These are phyloP conservation scores for Lentinula boryana DNA, from an alignment of 768 basidiomycete species.

Conservation along the genomic window DNA sequence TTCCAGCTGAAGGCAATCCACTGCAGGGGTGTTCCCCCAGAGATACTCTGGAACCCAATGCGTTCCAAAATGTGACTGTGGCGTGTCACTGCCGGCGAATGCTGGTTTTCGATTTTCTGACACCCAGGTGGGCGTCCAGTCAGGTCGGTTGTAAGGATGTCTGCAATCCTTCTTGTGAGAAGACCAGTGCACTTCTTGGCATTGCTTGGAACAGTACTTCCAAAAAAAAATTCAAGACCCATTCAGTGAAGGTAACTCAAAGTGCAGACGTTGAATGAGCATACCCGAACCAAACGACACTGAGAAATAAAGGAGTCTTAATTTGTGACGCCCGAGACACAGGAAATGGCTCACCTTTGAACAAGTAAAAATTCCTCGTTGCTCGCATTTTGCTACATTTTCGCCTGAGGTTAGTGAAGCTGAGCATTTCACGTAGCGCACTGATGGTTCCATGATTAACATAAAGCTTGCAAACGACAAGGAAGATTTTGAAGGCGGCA, in stretches of 20 bases:
- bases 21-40: conserved; percentile 28
- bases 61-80: background rate
- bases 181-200: conserved; percentile 35
- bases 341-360: background rate
- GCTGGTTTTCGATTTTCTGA: conserved; percentile 14
- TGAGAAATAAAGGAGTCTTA: background rate
- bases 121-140: conserved; percentile 20
- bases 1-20: conserved; percentile 21
- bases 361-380: background rate
- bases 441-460: background rate
- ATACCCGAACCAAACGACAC: background rate
- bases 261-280: background rate
- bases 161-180: conserved; percentile 30
- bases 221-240: background rate
- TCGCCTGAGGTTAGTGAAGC: background rate
- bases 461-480: background rate
- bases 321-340: background rate
- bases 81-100: conserved; percentile 9
- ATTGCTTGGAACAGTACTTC: conserved; percentile 40
- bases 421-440: background rate
- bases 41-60: conserved; percentile 10
- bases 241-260: background rate
- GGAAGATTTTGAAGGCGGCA: too few species aligned
- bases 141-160: conserved; percentile 12
- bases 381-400: background rate